Conservation (phyloP, 495 filamentous ascomycete species). For the Pseudomonodictys pantanalensis region DNA sequence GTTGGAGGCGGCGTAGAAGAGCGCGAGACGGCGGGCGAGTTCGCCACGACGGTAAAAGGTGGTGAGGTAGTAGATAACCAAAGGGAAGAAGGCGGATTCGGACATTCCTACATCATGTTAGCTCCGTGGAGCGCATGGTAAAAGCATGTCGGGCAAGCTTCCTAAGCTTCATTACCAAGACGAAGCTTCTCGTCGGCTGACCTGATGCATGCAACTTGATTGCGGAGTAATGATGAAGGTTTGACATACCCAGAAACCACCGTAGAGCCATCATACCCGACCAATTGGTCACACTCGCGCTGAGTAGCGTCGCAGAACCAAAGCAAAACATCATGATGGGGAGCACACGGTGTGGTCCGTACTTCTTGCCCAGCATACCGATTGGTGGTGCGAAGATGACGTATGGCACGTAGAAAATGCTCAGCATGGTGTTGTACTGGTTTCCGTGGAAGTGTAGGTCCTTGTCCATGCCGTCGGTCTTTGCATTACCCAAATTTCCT, state of each 20-base stretch:
- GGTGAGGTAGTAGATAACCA: slow-evolving; percentile 50
- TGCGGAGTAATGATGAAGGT: not conserved
- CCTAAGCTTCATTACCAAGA: slow-evolving; percentile 10
- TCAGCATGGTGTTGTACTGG: slow-evolving; percentile 69
- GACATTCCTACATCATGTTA: slow-evolving; percentile 52
- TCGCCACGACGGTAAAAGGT: slow-evolving; percentile 73
- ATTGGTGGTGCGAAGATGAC: slow-evolving; percentile 65
- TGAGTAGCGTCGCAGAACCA: slow-evolving; percentile 57
- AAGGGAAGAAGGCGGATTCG: slow-evolving; percentile 71
- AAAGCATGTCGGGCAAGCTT: not conserved
- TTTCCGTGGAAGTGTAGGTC: slow-evolving; percentile 52
- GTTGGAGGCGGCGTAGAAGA: slow-evolving; percentile 76
- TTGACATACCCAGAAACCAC: slow-evolving; percentile 26
- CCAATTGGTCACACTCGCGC: slow-evolving; percentile 58
- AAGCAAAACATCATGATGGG: slow-evolving; percentile 68
- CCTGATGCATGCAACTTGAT: slow-evolving; percentile 1
- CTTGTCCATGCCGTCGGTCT: slow-evolving; percentile 57
- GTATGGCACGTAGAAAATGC: slow-evolving; percentile 77
- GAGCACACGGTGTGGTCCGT: slow-evolving; percentile 60
- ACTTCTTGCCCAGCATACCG: slow-evolving; percentile 67
- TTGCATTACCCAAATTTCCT: slow-evolving; percentile 55
- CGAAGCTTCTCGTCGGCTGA: too few relatives aligned
- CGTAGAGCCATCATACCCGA: slow-evolving; percentile 60
- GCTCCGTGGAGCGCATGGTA: not conserved
- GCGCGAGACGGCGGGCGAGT: slow-evolving; percentile 67